Evolutionary conservation across 2,329 filamentous ascomycete genomes (phyloP).

Genomic region (Apiospora aurea): DNA sequence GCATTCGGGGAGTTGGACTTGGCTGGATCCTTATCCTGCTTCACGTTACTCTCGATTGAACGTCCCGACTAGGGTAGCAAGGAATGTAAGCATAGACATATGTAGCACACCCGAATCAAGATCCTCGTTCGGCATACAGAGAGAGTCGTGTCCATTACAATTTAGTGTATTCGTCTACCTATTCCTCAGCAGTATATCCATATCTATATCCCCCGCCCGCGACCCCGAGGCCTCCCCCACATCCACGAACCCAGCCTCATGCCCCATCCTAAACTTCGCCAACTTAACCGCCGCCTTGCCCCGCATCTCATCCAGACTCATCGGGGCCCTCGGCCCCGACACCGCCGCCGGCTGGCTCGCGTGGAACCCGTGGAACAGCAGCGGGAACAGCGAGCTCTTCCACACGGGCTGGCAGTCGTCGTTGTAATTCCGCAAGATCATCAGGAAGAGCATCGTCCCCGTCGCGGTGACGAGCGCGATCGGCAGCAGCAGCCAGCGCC

Average conservation of each 20-base stretch:
- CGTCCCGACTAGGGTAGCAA: too few species aligned
- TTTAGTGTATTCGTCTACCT: not conserved
- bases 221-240: not conserved
- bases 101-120: too few species aligned
- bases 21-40: too few species aligned
- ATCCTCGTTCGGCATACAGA: too few species aligned
- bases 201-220: constrained; percentile 3
- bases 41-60: too few species aligned
- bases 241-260: constrained; percentile 31
- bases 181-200: constrained; percentile 21
- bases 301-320: constrained; percentile 30
- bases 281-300: constrained; percentile 25
- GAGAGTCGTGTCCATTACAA: not conserved
- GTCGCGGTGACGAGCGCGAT: constrained; percentile 27
- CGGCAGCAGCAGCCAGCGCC: constrained; percentile 33
- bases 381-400: constrained; percentile 33
- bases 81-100: too few species aligned
- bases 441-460: constrained; percentile 26
- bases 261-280: constrained; percentile 28
- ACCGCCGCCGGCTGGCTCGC: not conserved
- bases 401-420: constrained; percentile 31
- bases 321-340: constrained; percentile 24
- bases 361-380: constrained; percentile 31
- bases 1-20: too few species aligned
- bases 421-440: constrained; percentile 29